Percentiles rank a stretch among this genome's conserved stretches.
phyloP scores from a whole-genome alignment of 2,329 filamentous ascomycete species.

The Monosporascus sp. region DNA sequence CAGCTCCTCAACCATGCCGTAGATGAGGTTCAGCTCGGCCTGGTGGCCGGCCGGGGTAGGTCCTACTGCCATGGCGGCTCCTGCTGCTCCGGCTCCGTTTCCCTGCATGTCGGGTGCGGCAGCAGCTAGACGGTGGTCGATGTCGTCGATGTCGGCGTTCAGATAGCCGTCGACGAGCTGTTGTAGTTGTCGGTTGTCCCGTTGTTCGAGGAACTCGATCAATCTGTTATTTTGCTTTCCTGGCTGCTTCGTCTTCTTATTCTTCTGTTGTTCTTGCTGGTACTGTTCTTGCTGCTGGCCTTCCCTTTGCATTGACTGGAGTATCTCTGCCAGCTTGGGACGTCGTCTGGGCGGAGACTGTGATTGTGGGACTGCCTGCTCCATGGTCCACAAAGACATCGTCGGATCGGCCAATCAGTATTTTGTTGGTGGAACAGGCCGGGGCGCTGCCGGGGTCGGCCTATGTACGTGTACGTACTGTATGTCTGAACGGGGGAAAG shows the following conservation, averaged over 20 bases:
- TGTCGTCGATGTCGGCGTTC: neutral
- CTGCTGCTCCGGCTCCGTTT: constrained; percentile 24
- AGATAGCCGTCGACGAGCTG: neutral
- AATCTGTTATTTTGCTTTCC: neutral
- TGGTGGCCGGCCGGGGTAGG: constrained; percentile 64
- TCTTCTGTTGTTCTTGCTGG: neutral
- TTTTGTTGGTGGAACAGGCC: too few relatives aligned
- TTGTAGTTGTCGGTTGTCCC: neutral
- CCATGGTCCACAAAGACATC: too few relatives aligned
- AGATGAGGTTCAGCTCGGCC: constrained; percentile 63
- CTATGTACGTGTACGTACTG: too few relatives aligned
- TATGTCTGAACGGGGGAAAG: too few relatives aligned
- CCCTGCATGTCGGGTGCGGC: constrained; percentile 20
- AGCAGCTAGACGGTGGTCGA: neutral
- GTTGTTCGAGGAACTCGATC: too few relatives aligned
- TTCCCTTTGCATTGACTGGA: too few relatives aligned
- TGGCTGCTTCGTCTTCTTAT: neutral
- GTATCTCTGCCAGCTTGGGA: too few relatives aligned
- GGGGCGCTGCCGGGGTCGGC: too few relatives aligned
- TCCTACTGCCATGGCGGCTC: constrained; percentile 40
- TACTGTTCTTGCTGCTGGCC: too few relatives aligned
- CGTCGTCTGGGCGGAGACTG: too few relatives aligned
- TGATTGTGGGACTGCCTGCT: too few relatives aligned
- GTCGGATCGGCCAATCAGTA: too few relatives aligned
- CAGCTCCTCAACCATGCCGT: constrained; percentile 61